phyloP scores from a whole-genome alignment of 352 stramenopile species.

The Globisporangium spiculum region DNA sequence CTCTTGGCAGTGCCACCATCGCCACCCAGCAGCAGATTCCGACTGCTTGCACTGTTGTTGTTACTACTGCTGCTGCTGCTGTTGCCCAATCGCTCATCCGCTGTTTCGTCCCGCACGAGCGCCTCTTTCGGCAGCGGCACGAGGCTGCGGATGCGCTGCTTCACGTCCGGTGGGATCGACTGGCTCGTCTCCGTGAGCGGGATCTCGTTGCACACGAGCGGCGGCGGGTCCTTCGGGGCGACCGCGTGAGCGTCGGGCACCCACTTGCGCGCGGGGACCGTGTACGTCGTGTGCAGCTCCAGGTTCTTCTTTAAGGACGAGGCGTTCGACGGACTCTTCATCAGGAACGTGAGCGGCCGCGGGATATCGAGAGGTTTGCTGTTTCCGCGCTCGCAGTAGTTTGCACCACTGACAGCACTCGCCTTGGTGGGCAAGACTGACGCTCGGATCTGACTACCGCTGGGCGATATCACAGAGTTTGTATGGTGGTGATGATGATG shows the following conservation, averaged over 20 bases:
- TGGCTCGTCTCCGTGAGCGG: constrained; percentile 55
- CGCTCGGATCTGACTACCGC: background rate
- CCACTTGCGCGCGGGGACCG: constrained; percentile 61
- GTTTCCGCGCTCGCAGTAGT: constrained; percentile 53
- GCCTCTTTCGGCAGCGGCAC: constrained; percentile 41
- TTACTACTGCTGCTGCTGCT: background rate
- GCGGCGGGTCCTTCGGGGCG: constrained; percentile 46
- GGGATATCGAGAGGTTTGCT: constrained; percentile 25
- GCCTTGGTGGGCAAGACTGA: background rate
- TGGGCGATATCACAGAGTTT: background rate
- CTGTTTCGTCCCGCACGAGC: constrained; percentile 41
- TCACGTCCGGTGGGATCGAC: constrained; percentile 40
- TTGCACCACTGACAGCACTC: constrained; percentile 35
- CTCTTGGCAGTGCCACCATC: background rate
- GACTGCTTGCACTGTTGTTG: background rate
- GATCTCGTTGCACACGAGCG: constrained; percentile 56
- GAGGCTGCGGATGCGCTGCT: constrained; percentile 46
- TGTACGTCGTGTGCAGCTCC: constrained; percentile 62
- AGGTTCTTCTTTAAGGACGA: constrained; percentile 64
- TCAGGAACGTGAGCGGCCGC: constrained; percentile 56
- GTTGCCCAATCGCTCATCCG: constrained; percentile 10
- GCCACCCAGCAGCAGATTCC: background rate
- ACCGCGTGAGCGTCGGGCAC: constrained; percentile 32
- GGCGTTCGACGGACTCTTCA: constrained; percentile 43
- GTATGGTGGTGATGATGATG: background rate